Percentiles rank a stretch among this genome's conserved stretches.
Evolutionary conservation across 2,329 filamentous ascomycete species (phyloP).

Genomic region (Venturia aucupariae): DNA sequence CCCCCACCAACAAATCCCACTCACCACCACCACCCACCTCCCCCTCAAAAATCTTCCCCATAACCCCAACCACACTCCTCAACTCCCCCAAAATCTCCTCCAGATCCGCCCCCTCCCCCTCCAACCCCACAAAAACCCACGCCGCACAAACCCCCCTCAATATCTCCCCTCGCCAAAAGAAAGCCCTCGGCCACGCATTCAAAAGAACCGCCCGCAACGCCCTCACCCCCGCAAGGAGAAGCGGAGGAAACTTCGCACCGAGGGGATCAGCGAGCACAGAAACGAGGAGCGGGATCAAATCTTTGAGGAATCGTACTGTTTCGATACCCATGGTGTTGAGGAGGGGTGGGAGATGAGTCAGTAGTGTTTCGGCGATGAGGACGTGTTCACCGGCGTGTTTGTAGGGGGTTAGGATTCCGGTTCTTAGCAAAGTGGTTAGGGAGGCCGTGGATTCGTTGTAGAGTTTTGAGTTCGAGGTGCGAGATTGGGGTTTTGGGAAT

Average conservation of each 20-base stretch:
- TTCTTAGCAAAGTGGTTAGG: constrained; percentile 37
- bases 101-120: background rate
- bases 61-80: background rate
- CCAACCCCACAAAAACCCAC: constrained; percentile 4
- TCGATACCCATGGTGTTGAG: constrained; percentile 51
- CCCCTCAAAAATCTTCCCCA: background rate
- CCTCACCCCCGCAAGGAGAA: constrained; percentile 44
- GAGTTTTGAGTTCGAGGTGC: constrained; percentile 16
- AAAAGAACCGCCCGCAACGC: constrained; percentile 50
- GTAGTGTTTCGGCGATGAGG: constrained; percentile 47
- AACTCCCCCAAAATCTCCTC: background rate
- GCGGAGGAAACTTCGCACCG: constrained; percentile 42
- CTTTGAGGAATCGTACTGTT: constrained; percentile 59
- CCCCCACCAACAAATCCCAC: background rate
- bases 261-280: constrained; percentile 62
- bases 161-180: constrained; percentile 53
- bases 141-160: constrained; percentile 5
- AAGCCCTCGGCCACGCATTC: constrained; percentile 61
- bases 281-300: constrained; percentile 58
- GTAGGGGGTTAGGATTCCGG: constrained; percentile 36
- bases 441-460: constrained; percentile 21
- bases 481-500: constrained; percentile 20
- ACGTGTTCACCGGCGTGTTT: constrained; percentile 52
- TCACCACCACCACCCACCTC: background rate
- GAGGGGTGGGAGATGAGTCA: constrained; percentile 41